Evolutionary conservation across 345 rosid species (phyloP), one percentile per base, ranked within the genome.

Genomic region (Sonneratia caseolaris): DNA sequence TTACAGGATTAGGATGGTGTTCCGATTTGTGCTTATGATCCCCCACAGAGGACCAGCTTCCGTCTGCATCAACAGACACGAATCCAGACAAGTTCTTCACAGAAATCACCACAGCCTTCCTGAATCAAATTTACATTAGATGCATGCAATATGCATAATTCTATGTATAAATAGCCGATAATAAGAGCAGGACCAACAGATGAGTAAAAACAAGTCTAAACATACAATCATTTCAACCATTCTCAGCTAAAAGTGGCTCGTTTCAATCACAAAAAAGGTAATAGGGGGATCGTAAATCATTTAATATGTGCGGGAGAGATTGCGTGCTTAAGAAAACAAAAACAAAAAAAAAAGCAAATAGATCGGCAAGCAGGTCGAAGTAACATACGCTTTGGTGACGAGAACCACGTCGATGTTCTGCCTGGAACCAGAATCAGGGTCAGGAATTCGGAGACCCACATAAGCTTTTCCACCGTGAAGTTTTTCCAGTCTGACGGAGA

Each of bases 361-460:
- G 59, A 21, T 18, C 6, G 47, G 21, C 48, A 38, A 1, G 49
- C 38, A 70, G 36, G 13, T 24, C 13, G 35, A 57, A 3, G n/a
- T 15, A 18, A 68, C n/a, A 57, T 82, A 91, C 94, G 87, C 84
- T 78, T 83, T 87, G 68, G 86, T 81, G 70, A 94, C 79, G 68
- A 88, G 91, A 47, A 87, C 96, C 53, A 87, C 67, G 75, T 94
- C 96, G 21, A 94, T 80, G 70, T 82, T 80, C 80, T 88, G 88
- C 40, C 89, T 87, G 9, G 93, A 82, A 74, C 86, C 88, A 32
- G 96, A 79, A 66, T 94, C 98, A 10, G 96, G 80, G 80, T 94
- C 97, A 1, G 97, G 98, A 80, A 94, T 86, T 51, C 89, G 90
- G 75, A 94, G 98, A 62, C 98, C 98, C 5, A 86, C 84, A 68